These are phyloP conservation scores for Mucor racemosus DNA, from an alignment of 371 early-diverging fungal genomes.

Conservation along the genomic window DNA sequence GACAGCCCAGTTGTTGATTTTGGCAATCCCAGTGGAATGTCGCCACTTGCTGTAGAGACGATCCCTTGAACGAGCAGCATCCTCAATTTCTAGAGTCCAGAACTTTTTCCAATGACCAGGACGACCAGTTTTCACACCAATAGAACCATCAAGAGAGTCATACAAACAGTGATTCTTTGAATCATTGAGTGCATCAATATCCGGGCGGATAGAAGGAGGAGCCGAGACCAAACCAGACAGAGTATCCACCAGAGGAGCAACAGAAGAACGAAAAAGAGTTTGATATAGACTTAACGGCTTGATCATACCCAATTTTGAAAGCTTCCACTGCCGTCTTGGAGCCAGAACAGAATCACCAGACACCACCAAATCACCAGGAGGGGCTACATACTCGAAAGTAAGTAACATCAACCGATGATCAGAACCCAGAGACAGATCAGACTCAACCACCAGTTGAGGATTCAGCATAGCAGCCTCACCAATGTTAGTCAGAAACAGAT, in stretches of 20 bases:
- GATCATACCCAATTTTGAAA: conserved; percentile 6
- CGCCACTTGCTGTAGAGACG: conserved; percentile 16
- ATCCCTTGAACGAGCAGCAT: conserved; percentile 10
- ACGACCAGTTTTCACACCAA: too few species aligned
- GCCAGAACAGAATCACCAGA: too few species aligned
- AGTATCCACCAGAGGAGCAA: neutral
- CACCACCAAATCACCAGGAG: too few species aligned
- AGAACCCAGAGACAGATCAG: too few species aligned
- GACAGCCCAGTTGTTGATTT: conserved; percentile 8
- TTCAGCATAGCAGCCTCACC: too few species aligned
- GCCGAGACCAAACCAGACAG: conserved; percentile 4
- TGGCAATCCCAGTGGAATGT: conserved; percentile 7
- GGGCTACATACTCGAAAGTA: too few species aligned
- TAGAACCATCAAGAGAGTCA: neutral
- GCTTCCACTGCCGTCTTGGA: conserved; percentile 11
- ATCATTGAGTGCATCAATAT: conserved; percentile 14
- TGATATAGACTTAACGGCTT: neutral
- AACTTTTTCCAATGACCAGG: conserved; percentile 13
- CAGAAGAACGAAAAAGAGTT: neutral
- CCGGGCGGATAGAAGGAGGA: neutral
- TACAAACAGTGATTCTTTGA: conserved; percentile 10
- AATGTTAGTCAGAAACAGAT: too few species aligned
- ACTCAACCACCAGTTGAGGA: too few species aligned
- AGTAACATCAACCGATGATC: too few species aligned
- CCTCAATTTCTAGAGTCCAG: neutral